phyloP scores from a whole-genome alignment of 2,329 filamentous ascomycete genomes.

The Talaromyces pinophilus region DNA sequence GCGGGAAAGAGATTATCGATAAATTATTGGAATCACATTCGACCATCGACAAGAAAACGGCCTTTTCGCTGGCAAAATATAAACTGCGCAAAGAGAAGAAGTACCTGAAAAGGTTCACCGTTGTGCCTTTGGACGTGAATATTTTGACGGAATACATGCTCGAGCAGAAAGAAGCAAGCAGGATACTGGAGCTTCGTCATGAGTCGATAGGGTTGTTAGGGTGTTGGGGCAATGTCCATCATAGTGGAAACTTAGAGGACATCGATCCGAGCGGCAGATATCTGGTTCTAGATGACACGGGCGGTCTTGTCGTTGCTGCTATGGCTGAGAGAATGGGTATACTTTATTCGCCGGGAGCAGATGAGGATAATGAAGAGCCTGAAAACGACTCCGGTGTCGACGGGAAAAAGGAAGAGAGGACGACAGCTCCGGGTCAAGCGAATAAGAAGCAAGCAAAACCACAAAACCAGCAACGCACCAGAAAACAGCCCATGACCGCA shows the following conservation, averaged over 20 bases:
- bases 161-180: constrained; percentile 74
- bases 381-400: constrained; percentile 8
- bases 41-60: constrained; percentile 88
- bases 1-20: constrained; percentile 86
- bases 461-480: constrained; percentile 24
- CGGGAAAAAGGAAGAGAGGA: constrained; percentile 25
- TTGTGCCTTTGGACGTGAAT: constrained; percentile 78
- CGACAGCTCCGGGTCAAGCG: background rate
- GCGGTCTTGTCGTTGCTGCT: constrained; percentile 76
- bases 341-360: constrained; percentile 56
- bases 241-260: constrained; percentile 50
- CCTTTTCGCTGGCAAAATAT: constrained; percentile 92
- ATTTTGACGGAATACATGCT: constrained; percentile 75
- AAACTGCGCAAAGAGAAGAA: constrained; percentile 92
- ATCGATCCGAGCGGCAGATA: constrained; percentile 62
- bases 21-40: constrained; percentile 89
- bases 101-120: constrained; percentile 83
- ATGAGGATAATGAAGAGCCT: constrained; percentile 31
- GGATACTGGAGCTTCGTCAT: constrained; percentile 82
- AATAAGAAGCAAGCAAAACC: constrained; percentile 14
- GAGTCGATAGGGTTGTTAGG: constrained; percentile 79
- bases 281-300: constrained; percentile 83
- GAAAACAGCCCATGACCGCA: constrained; percentile 39
- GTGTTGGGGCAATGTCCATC: constrained; percentile 90
- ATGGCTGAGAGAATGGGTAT: constrained; percentile 89